Evolutionary conservation across 306 rosid species (phyloP), one percentile per base, ranked within the genome.

Genomic region (Chamaecrista fasciculata): DNA sequence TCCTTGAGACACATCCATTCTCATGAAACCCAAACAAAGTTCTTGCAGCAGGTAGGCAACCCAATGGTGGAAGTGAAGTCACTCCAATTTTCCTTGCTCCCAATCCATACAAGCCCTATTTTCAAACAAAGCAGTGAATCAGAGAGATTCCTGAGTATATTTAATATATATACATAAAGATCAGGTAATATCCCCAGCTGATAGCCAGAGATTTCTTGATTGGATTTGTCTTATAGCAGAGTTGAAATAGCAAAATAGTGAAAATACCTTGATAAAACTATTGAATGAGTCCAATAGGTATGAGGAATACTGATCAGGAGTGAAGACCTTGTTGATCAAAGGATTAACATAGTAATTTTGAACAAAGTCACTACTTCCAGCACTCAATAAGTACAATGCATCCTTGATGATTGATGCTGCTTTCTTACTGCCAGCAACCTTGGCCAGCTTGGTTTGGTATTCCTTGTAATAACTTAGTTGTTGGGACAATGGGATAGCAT

Each of bases 281-380:
- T 59, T 4, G 87, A 95, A 89, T 25, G 78, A 19, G 16, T 68
- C 84, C 44, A 91, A 37, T 31, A 95, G 91, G 79, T 48, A 40
- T 10, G 86, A 59, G 0, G 73, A 52, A 46, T 95, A 95, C 80
- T 87, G 85, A 52, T 91, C 97, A 34, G 87, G 79, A 51, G 99
- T 89, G 85, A 76, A 37, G 79, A n/a, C 72, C 62, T 56, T 80
- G 83, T 87, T 87, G 62, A 95, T 4, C 46, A 49, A 75, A 59
- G 99, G 96, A 77, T 91, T 95, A 58, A 84, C 78, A 63, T 95
- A 95, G 73, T 95, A 95, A 59, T 95, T 95, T 86, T 91, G 99
- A 49, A 91, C 68, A 77, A 82, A 91, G 69, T 95, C 99, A 71
- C 93, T 83, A 60, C 79, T 91, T 0, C 99, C 97, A 70, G 90